These are phyloP conservation scores for Lentinula boryana DNA, from an alignment of 768 basidiomycete genomes.

Conservation along the genomic window DNA sequence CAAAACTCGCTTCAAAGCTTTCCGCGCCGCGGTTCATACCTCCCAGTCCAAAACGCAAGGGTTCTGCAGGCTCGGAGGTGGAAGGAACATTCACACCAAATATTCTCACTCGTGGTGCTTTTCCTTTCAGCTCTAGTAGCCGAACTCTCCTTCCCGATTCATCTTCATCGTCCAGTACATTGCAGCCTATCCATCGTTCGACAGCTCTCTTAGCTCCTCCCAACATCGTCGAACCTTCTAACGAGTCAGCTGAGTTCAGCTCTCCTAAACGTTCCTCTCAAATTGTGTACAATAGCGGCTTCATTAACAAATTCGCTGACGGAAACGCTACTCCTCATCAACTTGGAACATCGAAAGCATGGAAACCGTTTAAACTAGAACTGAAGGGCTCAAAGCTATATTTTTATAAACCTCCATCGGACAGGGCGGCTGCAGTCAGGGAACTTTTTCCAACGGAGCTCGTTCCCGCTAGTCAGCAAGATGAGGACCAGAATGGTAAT, in stretches of 20 bases:
- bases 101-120: conserved; percentile 2
- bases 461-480: conserved; percentile 48
- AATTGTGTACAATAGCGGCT: conserved; percentile 68
- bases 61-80: conserved; percentile 34
- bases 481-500: conserved; percentile 27
- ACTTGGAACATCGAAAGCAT: conserved; percentile 52
- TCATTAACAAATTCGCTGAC: conserved; percentile 64
- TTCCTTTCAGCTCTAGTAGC: background rate
- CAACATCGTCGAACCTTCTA: conserved; percentile 33
- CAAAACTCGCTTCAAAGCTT: conserved; percentile 65
- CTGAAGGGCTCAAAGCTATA: conserved; percentile 81
- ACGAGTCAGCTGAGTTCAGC: conserved; percentile 21
- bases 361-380: conserved; percentile 85
- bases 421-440: conserved; percentile 57
- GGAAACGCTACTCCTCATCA: conserved; percentile 28
- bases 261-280: conserved; percentile 62
- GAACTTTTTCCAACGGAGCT: conserved; percentile 69
- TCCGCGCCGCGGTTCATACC: conserved; percentile 48
- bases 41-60: conserved; percentile 53
- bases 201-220: conserved; percentile 46
- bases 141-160: background rate
- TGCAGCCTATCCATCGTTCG: conserved; percentile 9
- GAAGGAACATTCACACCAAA: conserved; percentile 19
- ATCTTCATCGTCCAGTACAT: background rate
- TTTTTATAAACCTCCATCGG: conserved; percentile 80